Percentiles rank a stretch among this genome's conserved stretches.
These are phyloP conservation scores for Fraxinus cuspidata DNA, from an alignment of 257 asterid species.

Conservation along the genomic window DNA sequence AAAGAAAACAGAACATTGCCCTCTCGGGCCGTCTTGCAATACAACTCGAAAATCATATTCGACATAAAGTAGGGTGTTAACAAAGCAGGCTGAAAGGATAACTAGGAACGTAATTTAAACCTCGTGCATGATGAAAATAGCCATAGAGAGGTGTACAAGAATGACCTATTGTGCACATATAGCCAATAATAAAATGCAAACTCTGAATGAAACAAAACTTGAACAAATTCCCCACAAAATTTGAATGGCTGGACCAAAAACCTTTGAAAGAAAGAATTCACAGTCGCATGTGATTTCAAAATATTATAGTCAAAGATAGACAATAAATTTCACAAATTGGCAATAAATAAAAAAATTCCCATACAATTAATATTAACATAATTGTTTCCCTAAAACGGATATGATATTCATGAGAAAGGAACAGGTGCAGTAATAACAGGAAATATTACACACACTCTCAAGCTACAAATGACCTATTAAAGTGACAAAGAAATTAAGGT, in stretches of 20 bases:
- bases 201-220: not conserved
- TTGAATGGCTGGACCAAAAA: not conserved
- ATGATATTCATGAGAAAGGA: slow-evolving; percentile 9
- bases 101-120: not conserved
- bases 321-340: not conserved
- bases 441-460: slow-evolving; percentile 37
- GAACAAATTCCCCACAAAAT: not conserved
- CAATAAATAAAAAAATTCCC: slow-evolving; percentile 22
- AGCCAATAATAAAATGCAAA: not conserved
- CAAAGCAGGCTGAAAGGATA: not conserved
- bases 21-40: not conserved
- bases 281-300: not conserved
- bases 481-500: slow-evolving; percentile 26
- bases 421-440: slow-evolving; percentile 13
- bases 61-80: not conserved
- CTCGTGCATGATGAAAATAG: not conserved
- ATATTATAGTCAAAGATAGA: not conserved
- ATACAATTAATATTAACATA: slow-evolving; percentile 41
- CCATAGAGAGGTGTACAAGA: not conserved
- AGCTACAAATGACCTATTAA: slow-evolving; percentile 33
- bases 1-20: not conserved
- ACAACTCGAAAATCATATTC: not conserved
- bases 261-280: not conserved
- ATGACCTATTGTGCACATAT: not conserved
- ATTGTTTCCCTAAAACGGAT: slow-evolving; percentile 26